These are phyloP conservation scores for Juglanconis juglandina DNA, from an alignment of 2,329 filamentous ascomycete species.

Conservation along the genomic window DNA sequence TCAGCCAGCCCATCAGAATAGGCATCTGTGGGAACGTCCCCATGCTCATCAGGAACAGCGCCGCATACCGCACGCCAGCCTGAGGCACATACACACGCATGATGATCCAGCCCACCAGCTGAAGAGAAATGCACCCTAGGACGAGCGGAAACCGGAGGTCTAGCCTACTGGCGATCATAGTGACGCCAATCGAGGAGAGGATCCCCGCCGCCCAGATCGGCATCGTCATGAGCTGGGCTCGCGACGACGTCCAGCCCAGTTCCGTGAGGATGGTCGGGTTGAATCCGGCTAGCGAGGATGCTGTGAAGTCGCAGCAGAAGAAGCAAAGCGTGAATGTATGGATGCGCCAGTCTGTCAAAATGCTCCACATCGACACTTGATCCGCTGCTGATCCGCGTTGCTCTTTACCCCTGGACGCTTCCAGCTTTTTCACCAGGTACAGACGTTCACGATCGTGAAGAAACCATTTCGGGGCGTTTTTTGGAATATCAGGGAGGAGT, in stretches of 20 bases:
- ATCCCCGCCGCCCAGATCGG: conserved; percentile 28
- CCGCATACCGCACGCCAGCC: conserved; percentile 26
- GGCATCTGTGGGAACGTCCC: conserved; percentile 29
- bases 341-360: conserved; percentile 28
- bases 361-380: conserved; percentile 23
- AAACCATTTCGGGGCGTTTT: conserved; percentile 27
- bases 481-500: conserved; percentile 27
- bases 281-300: conserved; percentile 24
- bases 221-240: conserved; percentile 22
- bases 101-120: conserved; percentile 28
- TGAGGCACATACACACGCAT: conserved; percentile 24
- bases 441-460: conserved; percentile 24
- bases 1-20: conserved; percentile 22
- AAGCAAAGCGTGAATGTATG: conserved; percentile 28
- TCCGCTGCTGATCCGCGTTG: conserved; percentile 23
- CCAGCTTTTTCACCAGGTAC: conserved; percentile 22
- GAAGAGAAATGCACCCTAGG: conserved; percentile 22
- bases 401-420: conserved; percentile 25
- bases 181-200: conserved; percentile 23
- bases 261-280: conserved; percentile 17
- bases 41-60: conserved; percentile 27
- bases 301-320: conserved; percentile 29
- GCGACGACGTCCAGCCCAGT: conserved; percentile 17
- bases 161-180: conserved; percentile 22
- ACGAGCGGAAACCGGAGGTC: conserved; percentile 26